Conservation (phyloP, 1,284 basidiomycete genomes). For the Peniophora sp. region DNA sequence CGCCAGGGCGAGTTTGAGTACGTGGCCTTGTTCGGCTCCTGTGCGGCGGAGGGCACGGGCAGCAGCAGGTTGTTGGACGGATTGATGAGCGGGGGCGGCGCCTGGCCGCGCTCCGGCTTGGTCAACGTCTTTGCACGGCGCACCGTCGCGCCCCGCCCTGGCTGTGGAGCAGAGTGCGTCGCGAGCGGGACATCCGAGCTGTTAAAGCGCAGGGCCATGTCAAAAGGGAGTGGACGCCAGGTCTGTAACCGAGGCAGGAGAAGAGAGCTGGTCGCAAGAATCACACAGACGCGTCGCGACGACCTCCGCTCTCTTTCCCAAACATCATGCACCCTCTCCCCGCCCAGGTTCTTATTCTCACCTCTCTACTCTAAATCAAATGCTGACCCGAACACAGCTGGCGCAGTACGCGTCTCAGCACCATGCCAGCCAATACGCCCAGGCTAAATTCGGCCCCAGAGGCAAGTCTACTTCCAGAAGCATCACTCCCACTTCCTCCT, state of each 20-base stretch:
- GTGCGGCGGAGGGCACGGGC: constrained; percentile 20
- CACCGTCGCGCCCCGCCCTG: constrained; percentile 49
- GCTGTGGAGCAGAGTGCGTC: constrained; percentile 44
- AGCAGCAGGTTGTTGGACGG: constrained; percentile 42
- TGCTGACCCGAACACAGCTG: constrained; percentile 29
- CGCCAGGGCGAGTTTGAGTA: constrained; percentile 71
- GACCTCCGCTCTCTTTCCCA: neutral
- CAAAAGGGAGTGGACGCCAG: constrained; percentile 5
- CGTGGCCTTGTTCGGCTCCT: constrained; percentile 21
- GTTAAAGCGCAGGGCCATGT: constrained; percentile 28
- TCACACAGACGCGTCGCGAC: neutral
- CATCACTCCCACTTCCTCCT: neutral
- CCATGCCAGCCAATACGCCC: constrained; percentile 72
- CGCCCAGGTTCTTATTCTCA: neutral
- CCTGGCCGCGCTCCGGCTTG: constrained; percentile 89
- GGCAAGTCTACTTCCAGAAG: constrained; percentile 32
- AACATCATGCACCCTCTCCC: neutral
- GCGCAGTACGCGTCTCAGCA: constrained; percentile 68
- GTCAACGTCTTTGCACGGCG: constrained; percentile 92
- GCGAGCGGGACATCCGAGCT: constrained; percentile 62
- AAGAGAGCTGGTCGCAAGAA: neutral
- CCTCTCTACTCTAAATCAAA: too few species aligned
- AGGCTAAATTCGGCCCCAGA: constrained; percentile 63
- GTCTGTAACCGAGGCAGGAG: neutral
- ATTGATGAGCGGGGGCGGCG: constrained; percentile 90